Base-by-base conservation (phyloP, 2,329 filamentous ascomycete species). In the Cryphonectria nitschkei region DNA sequence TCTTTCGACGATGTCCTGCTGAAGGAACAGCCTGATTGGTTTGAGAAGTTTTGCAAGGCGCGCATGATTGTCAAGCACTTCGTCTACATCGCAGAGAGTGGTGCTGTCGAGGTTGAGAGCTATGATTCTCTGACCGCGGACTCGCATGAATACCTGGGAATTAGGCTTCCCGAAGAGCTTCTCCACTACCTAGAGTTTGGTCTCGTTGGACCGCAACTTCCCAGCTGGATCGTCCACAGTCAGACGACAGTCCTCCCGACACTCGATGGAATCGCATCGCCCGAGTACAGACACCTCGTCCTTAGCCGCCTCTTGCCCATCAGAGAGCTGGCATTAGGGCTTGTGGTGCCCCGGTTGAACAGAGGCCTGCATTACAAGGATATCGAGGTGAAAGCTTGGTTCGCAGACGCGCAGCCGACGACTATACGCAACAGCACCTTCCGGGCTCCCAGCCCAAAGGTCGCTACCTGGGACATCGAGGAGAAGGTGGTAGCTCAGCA, bases 141-240 rank as follows among this genome's bases (percentile, higher is more conserved):
- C 78, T 91, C 96, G 74, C 93, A 97, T 78, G 91, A 95, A 77
- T 95, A 98, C 78, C 89, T 98, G 73, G 94, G 94, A n/a, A 89
- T 97, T 71, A 92, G 95, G 72, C 85, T 99, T 6, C 94, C 96
- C 0, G 90, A 94, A 56, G 96, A 99, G 81, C 85, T 98, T 26
- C 95, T 95, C 79, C 92, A 94, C 80, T 98, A 98, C 79, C 86
- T 98, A 65, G 94, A 94, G 71, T 90, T 88, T 67, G 96, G 94
- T 46, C 83, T 98, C 60, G 89, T 98, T 74, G 90, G 93, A 39
- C 86, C 94, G 34, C 89, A 93, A 64, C 85, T 97, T 52, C 87
- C 97, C 16, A 93, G 92, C 79, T 95, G 91, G 87, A 89, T 97
- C 75, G 92, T 93, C 5, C 92, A 93, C 68, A 90, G 92, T 74